Conservation (phyloP, 768 basidiomycete species). For the Russula foetens region DNA sequence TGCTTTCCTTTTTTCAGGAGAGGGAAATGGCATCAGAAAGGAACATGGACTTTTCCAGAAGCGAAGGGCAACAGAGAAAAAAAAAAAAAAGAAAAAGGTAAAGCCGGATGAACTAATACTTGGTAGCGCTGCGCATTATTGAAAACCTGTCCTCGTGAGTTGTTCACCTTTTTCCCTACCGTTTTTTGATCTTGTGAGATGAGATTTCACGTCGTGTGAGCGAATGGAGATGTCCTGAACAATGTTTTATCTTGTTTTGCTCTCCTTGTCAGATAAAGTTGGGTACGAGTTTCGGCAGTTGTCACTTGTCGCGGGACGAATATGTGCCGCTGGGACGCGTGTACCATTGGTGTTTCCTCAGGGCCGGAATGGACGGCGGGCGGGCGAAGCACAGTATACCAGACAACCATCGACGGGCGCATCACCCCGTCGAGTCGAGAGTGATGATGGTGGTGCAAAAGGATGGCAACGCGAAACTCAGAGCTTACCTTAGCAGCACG, state of each 20-base stretch:
- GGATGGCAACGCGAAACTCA: neutral
- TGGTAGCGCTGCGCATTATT: too few species aligned
- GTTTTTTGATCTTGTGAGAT: neutral
- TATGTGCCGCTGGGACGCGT: neutral
- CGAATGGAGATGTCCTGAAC: neutral
- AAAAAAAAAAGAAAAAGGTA: neutral
- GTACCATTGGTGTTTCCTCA: neutral
- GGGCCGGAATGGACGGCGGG: neutral
- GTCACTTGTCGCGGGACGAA: neutral
- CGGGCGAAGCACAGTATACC: neutral
- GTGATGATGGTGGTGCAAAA: neutral
- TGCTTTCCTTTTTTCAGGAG: neutral
- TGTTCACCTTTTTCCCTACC: neutral
- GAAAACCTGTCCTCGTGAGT: neutral
- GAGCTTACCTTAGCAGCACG: neutral
- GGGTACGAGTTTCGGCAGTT: too few species aligned
- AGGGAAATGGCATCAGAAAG: constrained; percentile 2
- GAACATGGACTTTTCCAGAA: constrained; percentile 2
- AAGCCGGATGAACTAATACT: neutral
- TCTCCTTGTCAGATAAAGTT: neutral
- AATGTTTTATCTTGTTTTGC: neutral
- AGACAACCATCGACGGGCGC: neutral
- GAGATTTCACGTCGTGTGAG: too few species aligned
- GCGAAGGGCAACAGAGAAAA: neutral
- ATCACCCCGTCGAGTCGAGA: neutral